Evolutionary conservation across 257 asterid genomes (phyloP).

Genomic region (Lycium barbarum): DNA sequence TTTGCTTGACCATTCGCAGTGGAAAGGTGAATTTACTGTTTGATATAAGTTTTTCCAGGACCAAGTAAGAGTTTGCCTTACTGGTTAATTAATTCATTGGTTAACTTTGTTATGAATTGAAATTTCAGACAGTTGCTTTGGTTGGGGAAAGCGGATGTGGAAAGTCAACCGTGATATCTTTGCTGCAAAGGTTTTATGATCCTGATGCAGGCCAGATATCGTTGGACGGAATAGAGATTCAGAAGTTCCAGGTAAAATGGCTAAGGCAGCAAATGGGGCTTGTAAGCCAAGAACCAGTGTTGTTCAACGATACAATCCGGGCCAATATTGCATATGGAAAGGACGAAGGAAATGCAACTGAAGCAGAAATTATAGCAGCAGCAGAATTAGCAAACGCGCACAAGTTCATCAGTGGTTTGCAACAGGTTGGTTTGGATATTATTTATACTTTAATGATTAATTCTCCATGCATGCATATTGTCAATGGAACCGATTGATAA

Average conservation of each 20-base stretch:
- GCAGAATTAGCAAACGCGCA: constrained; percentile 91
- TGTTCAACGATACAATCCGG: constrained; percentile 81
- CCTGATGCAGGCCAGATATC: constrained; percentile 76
- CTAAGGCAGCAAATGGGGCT: constrained; percentile 93
- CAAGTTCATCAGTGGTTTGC: constrained; percentile 80
- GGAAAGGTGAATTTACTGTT: constrained; percentile 62
- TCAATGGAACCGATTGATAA: neutral
- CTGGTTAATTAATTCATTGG: neutral
- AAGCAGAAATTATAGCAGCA: constrained; percentile 77
- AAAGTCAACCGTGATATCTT: constrained; percentile 78
- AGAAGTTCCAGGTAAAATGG: constrained; percentile 78
- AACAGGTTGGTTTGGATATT: constrained; percentile 39
- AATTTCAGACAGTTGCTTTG: constrained; percentile 76
- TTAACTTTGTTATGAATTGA: constrained; percentile 20
- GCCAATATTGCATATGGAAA: constrained; percentile 87
- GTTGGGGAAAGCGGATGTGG: constrained; percentile 98
- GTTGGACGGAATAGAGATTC: constrained; percentile 80
- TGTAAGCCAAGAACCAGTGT: constrained; percentile 87
- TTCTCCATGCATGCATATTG: neutral
- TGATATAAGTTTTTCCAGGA: neutral
- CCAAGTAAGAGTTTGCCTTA: neutral
- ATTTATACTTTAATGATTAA: neutral
- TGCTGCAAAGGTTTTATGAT: constrained; percentile 81
- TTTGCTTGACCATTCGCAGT: constrained; percentile 63
- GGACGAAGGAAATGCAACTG: constrained; percentile 69